These are phyloP conservation scores for Starmerella potacharoeniae DNA, from an alignment of 805 yeast genomes.

Conservation along the genomic window DNA sequence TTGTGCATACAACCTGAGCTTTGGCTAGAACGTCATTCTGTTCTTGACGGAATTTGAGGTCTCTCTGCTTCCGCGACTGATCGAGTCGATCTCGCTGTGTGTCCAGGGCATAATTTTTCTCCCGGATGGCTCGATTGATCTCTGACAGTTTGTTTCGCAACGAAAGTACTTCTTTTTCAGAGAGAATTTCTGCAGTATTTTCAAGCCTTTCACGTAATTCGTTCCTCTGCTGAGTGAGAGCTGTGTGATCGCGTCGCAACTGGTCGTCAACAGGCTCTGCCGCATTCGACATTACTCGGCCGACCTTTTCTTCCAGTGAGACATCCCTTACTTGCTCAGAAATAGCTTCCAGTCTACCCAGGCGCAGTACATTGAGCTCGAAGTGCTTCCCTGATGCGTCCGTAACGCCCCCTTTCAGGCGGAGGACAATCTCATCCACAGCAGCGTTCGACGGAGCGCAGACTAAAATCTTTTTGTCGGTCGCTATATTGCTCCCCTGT, in stretches of 20 bases:
- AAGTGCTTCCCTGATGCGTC: slow-evolving; percentile 30
- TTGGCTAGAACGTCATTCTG: slow-evolving; percentile 61
- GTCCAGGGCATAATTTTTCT: slow-evolving; percentile 62
- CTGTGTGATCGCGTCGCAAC: slow-evolving; percentile 37
- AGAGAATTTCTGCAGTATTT: slow-evolving; percentile 8
- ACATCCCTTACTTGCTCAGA: slow-evolving; percentile 70
- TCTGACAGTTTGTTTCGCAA: slow-evolving; percentile 40
- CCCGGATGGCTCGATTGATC: slow-evolving; percentile 51
- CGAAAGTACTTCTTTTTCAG: slow-evolving; percentile 23
- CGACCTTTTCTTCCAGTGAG: slow-evolving; percentile 79
- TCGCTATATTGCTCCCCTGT: neutral
- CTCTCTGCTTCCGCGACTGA: slow-evolving; percentile 60
- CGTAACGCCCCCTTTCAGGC: slow-evolving; percentile 63
- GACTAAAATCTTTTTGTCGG: slow-evolving; percentile 50
- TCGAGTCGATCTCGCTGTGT: slow-evolving; percentile 64
- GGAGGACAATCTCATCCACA: slow-evolving; percentile 82
- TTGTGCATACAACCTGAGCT: slow-evolving; percentile 82
- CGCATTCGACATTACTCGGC: slow-evolving; percentile 34
- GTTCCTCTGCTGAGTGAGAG: slow-evolving; percentile 45
- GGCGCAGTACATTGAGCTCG: slow-evolving; percentile 44
- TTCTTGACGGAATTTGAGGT: slow-evolving; percentile 60
- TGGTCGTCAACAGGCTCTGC: slow-evolving; percentile 23
- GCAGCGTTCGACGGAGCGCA: slow-evolving; percentile 99
- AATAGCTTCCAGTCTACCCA: slow-evolving; percentile 84
- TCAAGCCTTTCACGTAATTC: slow-evolving; percentile 35